phyloP scores from a whole-genome alignment of 2,329 filamentous ascomycete genomes.

The Penicillium crustosum region DNA sequence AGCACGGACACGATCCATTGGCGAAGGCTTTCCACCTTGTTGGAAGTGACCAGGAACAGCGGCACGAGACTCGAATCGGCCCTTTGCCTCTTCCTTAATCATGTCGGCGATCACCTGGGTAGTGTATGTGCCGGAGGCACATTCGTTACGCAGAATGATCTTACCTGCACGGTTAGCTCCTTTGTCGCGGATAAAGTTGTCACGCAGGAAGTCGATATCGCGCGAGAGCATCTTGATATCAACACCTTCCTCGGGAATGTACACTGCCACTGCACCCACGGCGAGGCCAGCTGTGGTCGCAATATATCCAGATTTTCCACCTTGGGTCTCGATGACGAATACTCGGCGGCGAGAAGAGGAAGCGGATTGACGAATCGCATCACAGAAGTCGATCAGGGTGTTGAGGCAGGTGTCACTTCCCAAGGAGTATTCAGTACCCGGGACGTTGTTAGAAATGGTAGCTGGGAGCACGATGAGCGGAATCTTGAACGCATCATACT shows the following conservation, averaged over 20 bases:
- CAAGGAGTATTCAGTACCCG: conserved; percentile 93
- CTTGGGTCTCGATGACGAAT: conserved; percentile 97
- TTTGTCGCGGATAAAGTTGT: conserved; percentile 79
- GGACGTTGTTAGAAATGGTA: conserved; percentile 99
- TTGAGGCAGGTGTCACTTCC: conserved; percentile 97
- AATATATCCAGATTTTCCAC: conserved; percentile 89
- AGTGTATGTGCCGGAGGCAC: conserved; percentile 83
- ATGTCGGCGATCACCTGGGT: conserved; percentile 94
- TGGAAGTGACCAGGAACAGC: conserved; percentile 93
- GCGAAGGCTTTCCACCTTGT: conserved; percentile 86
- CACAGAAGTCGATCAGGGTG: conserved; percentile 90
- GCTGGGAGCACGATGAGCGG: conserved; percentile 88
- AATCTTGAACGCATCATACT: conserved; percentile 85
- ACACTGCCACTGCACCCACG: conserved; percentile 90
- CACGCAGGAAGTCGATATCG: conserved; percentile 84
- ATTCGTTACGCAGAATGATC: conserved; percentile 95
- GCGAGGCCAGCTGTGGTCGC: conserved; percentile 85
- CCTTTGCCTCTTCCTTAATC: conserved; percentile 88
- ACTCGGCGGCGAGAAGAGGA: conserved; percentile 90
- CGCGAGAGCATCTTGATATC: conserved; percentile 86
- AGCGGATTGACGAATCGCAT: conserved; percentile 95
- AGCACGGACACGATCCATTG: conserved; percentile 94
- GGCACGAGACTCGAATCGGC: conserved; percentile 87
- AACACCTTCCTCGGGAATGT: conserved; percentile 96
- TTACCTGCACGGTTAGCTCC: conserved; percentile 89